A percentile compares a stretch with the other conserved stretches of the same genome.
These are phyloP conservation scores for Apiospora saccharicola DNA, from an alignment of 2,329 filamentous ascomycete species.

Conservation along the genomic window DNA sequence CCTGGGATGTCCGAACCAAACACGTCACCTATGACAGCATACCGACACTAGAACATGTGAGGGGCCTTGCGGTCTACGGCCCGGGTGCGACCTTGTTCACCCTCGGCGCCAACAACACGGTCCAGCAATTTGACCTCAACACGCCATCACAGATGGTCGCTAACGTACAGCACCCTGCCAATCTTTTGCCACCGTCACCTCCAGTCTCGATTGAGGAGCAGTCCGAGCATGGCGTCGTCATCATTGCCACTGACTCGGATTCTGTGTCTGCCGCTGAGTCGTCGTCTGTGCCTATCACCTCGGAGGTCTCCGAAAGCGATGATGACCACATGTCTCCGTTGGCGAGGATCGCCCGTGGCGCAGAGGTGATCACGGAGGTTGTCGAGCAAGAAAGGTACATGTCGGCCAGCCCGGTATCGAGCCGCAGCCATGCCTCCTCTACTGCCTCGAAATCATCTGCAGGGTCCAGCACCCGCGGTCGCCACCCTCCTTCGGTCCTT, in stretches of 20 bases:
- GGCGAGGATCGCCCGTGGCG: constrained; percentile 76
- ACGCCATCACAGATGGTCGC: constrained; percentile 81
- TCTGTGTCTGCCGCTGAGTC: constrained; percentile 39
- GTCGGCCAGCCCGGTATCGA: constrained; percentile 71
- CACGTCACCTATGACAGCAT: constrained; percentile 90
- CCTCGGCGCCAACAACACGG: constrained; percentile 83
- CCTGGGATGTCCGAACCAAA: constrained; percentile 99
- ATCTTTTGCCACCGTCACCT: constrained; percentile 79
- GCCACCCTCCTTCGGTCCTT: constrained; percentile 57
- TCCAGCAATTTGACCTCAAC: constrained; percentile 95
- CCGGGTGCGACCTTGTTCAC: constrained; percentile 93
- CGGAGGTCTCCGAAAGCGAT: constrained; percentile 75
- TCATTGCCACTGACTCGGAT: constrained; percentile 62
- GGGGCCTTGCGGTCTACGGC: constrained; percentile 86
- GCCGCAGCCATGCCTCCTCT: constrained; percentile 58
- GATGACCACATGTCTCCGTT: constrained; percentile 79
- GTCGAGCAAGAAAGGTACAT: constrained; percentile 67
- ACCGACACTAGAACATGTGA: constrained; percentile 82
- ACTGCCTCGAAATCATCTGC: constrained; percentile 62
- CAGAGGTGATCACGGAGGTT: constrained; percentile 67
- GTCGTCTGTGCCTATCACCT: constrained; percentile 61
- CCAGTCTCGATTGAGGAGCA: constrained; percentile 82
- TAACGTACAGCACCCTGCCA: constrained; percentile 85
- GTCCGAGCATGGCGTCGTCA: constrained; percentile 59
- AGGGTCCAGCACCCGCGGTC: constrained; percentile 59